These are phyloP conservation scores for Fonsecaea monophora DNA, from an alignment of 2,329 filamentous ascomycete genomes.

Conservation along the genomic window DNA sequence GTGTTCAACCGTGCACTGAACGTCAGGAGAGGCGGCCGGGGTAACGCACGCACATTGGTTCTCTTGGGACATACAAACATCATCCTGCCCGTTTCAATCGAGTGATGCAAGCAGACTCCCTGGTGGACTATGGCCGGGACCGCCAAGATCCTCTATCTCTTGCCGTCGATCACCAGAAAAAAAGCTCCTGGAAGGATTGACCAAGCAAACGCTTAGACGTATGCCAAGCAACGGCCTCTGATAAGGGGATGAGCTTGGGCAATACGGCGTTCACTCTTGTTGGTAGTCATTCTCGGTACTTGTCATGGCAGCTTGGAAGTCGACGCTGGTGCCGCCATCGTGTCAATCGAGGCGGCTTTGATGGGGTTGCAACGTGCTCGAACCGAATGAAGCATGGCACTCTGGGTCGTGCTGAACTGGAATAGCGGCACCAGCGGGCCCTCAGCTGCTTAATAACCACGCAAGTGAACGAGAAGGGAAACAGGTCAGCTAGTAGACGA, in stretches of 20 bases:
- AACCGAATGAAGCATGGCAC: not conserved
- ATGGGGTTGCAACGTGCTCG: not conserved
- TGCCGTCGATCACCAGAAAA: not conserved
- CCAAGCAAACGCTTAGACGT: not conserved
- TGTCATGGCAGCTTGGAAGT: not conserved
- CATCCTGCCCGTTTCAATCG: not conserved
- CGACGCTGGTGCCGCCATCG: not conserved
- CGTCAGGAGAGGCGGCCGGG: not conserved
- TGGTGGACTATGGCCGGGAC: not conserved
- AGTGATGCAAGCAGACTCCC: not conserved
- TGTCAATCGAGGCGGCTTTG: not conserved
- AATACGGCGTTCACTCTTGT: not conserved
- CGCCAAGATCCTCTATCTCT: not conserved
- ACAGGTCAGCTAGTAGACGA: not conserved
- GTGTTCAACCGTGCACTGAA: not conserved
- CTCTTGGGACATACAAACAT: not conserved
- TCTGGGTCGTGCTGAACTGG: not conserved
- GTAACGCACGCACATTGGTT: not conserved
- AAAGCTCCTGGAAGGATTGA: not conserved
- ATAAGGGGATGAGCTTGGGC: not conserved
- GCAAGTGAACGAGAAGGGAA: not conserved
- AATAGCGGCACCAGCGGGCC: not conserved
- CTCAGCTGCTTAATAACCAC: not conserved
- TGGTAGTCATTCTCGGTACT: not conserved
- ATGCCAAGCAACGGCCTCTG: not conserved